A percentile compares a stretch with the other conserved stretches of the same genome.
These are phyloP conservation scores for Auricularia auricula-judae DNA, from an alignment of 768 basidiomycete genomes.

Conservation along the genomic window DNA sequence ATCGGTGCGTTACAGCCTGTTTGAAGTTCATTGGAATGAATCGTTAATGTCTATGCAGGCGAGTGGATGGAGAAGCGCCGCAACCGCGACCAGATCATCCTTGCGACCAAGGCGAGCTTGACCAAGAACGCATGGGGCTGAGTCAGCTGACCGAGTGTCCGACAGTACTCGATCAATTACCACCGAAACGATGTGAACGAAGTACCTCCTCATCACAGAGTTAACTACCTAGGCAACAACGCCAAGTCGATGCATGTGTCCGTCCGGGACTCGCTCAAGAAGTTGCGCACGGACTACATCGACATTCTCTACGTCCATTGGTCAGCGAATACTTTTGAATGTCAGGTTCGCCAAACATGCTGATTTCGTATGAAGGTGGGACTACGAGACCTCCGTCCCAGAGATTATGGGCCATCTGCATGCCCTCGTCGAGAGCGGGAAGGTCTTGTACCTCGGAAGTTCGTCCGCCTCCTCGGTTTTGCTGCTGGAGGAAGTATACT, in stretches of 20 bases:
- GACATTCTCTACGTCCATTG: slow-evolving; percentile 28
- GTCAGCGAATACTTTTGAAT: no score
- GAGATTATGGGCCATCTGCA: slow-evolving; percentile 49
- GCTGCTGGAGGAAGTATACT: no score
- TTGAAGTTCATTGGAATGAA: no score
- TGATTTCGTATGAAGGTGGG: slow-evolving; percentile 33
- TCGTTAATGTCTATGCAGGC: no score
- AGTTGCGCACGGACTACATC: slow-evolving; percentile 34
- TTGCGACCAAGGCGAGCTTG: slow-evolving; percentile 31
- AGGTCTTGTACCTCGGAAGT: slow-evolving; percentile 34
- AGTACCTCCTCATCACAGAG: slow-evolving; percentile 19
- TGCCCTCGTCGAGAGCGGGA: slow-evolving; percentile 36
- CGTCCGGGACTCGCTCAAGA: slow-evolving; percentile 33
- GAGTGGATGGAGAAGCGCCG: slow-evolving; percentile 37
- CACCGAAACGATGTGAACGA: slow-evolving; percentile 19
- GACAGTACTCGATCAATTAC: no score
- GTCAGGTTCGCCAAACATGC: not conserved
- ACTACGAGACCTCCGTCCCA: slow-evolving; percentile 38
- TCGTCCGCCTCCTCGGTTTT: slow-evolving; percentile 10
- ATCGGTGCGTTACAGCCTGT: slow-evolving; percentile 19
- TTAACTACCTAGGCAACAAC: slow-evolving; percentile 37
- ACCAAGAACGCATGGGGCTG: not conserved
- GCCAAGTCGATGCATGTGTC: slow-evolving; percentile 32
- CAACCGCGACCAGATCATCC: slow-evolving; percentile 36
- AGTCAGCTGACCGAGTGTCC: slow-evolving; percentile 15